Conservation (phyloP, 768 basidiomycete genomes). For the Lactifluus subvellereus region DNA sequence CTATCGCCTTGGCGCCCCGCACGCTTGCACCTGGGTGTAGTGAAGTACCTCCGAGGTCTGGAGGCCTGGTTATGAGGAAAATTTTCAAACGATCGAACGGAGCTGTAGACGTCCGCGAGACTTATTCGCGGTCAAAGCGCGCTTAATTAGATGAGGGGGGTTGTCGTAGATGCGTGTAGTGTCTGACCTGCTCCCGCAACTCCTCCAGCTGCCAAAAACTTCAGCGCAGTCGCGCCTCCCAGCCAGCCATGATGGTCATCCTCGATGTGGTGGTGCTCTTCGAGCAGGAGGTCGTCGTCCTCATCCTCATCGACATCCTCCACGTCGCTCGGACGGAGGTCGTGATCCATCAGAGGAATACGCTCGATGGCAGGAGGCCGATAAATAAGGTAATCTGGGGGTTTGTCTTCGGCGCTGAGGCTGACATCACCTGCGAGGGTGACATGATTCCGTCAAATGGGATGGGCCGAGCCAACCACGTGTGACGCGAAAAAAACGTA, state of each 20-base stretch:
- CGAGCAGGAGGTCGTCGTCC: slow-evolving; percentile 33
- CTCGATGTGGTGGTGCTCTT: slow-evolving; percentile 40
- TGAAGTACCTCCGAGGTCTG: slow-evolving; percentile 57
- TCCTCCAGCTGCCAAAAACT: slow-evolving; percentile 90
- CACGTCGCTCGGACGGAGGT: slow-evolving; percentile 26
- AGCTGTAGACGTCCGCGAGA: slow-evolving; percentile 93
- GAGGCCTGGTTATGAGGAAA: slow-evolving; percentile 87
- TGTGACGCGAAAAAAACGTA: slow-evolving; percentile 28
- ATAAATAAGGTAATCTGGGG: slow-evolving; percentile 31
- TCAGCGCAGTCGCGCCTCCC: slow-evolving; percentile 68
- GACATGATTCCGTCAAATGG: not conserved
- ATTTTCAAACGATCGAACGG: slow-evolving; percentile 97
- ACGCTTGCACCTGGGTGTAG: slow-evolving; percentile 40
- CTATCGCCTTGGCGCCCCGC: slow-evolving; percentile 59
- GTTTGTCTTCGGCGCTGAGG: slow-evolving; percentile 70
- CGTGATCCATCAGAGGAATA: not conserved
- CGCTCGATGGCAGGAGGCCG: slow-evolving; percentile 12
- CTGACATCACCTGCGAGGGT: slow-evolving; percentile 62
- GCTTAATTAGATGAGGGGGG: not conserved
- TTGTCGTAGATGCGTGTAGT: not conserved
- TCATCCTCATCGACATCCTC: slow-evolving; percentile 34
- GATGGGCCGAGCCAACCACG: slow-evolving; percentile 11
- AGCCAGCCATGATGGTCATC: slow-evolving; percentile 57
- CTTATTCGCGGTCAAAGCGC: slow-evolving; percentile 37
- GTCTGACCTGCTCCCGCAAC: slow-evolving; percentile 85